Evolutionary conservation across 2,329 filamentous ascomycete genomes (phyloP).

Genomic region (Pyrenophora tritici-repentis): DNA sequence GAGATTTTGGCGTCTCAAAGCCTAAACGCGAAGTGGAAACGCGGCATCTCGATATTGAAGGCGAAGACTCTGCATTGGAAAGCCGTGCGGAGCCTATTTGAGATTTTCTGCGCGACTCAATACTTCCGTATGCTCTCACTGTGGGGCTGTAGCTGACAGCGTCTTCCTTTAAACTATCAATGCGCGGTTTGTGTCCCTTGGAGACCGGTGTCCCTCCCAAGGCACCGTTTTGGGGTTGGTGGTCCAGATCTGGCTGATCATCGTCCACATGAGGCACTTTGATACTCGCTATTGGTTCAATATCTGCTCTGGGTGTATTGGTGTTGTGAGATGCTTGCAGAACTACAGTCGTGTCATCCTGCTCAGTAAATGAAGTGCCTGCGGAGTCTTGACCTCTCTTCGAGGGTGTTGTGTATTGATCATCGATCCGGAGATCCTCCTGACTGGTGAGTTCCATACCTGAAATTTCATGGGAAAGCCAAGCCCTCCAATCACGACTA

Average conservation of each 20-base stretch:
- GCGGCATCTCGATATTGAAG: constrained; percentile 8
- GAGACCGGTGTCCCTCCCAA: no score
- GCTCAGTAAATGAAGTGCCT: constrained; percentile 29
- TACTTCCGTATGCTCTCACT: not conserved
- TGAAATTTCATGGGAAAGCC: constrained; percentile 53
- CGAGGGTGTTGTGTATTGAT: constrained; percentile 23
- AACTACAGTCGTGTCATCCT: constrained; percentile 32
- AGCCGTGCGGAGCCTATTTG: not conserved
- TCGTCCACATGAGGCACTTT: not conserved
- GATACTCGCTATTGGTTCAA: not conserved
- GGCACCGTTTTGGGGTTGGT: not conserved
- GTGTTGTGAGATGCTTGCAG: constrained; percentile 16
- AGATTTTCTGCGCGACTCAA: not conserved
- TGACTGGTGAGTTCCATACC: constrained; percentile 39
- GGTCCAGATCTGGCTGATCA: not conserved
- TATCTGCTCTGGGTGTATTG: constrained; percentile 4
- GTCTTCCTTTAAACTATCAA: no score
- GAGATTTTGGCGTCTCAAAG: constrained; percentile 30
- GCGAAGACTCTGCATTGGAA: not conserved
- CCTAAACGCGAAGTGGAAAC: constrained; percentile 14
- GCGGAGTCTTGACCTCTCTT: constrained; percentile 24
- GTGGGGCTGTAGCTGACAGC: no score
- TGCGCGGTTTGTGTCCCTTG: not conserved
- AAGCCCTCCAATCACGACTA: constrained; percentile 54
- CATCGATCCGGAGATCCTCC: constrained; percentile 36